Evolutionary conservation across 169 alveolate genomes (phyloP).

Genomic region (Cryptosporidium muris): DNA sequence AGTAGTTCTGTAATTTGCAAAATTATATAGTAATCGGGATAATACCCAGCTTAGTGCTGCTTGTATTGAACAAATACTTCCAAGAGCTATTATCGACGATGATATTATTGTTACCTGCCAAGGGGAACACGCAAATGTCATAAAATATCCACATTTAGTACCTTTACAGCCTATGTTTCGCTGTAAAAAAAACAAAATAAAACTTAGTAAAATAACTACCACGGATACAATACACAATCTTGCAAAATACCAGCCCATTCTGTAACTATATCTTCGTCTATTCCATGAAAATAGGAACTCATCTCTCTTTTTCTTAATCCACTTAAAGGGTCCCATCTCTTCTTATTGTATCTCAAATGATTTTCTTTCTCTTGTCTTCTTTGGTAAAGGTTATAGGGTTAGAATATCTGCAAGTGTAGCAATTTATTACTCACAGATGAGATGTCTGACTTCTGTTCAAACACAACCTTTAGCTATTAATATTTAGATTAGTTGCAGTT

Average conservation of each 20-base stretch:
- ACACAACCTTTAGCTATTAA: background rate
- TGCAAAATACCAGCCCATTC: slow-evolving; percentile 66
- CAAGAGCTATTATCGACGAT: slow-evolving; percentile 36
- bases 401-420: background rate
- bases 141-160: slow-evolving; percentile 33
- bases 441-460: background rate
- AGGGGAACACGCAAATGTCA: slow-evolving; percentile 57
- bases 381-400: background rate
- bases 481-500: background rate
- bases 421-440: background rate
- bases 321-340: slow-evolving; percentile 6
- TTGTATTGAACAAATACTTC: slow-evolving; percentile 47
- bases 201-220: slow-evolving; percentile 13
- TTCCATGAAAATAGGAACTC: slow-evolving; percentile 52
- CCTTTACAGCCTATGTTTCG: slow-evolving; percentile 22
- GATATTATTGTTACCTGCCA: background rate
- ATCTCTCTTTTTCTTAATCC: slow-evolving; percentile 53
- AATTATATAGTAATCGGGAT: slow-evolving; percentile 42
- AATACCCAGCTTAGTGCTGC: slow-evolving; percentile 49
- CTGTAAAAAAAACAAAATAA: slow-evolving; percentile 35
- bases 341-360: background rate
- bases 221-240: slow-evolving; percentile 42
- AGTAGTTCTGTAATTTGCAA: slow-evolving; percentile 65
- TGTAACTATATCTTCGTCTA: slow-evolving; percentile 65
- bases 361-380: background rate